A percentile compares a stretch with the other conserved stretches of the same genome.
These are phyloP conservation scores for Phylloboletellus chloephorus DNA, from an alignment of 1,284 basidiomycete genomes.

Conservation along the genomic window DNA sequence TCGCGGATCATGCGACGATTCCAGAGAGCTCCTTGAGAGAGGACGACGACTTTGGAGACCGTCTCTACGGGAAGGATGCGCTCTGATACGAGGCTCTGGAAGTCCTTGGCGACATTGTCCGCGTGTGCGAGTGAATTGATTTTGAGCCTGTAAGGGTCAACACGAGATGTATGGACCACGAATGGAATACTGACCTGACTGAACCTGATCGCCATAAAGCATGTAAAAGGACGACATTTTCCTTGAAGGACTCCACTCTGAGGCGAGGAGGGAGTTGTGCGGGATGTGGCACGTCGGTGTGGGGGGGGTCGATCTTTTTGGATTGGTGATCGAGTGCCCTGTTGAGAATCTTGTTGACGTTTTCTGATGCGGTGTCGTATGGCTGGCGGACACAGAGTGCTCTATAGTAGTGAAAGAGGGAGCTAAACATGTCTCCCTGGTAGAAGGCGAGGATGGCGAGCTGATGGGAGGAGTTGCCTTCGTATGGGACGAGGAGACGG, in stretches of 20 bases:
- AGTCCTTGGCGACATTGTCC: slow-evolving; percentile 47
- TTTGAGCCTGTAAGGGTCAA: slow-evolving; percentile 16
- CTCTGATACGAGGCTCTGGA: slow-evolving; percentile 55
- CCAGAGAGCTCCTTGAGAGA: slow-evolving; percentile 77
- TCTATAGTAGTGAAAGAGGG: slow-evolving; percentile 85
- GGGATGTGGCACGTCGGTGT: slow-evolving; percentile 27
- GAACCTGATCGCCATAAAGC: slow-evolving; percentile 60
- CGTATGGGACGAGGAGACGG: slow-evolving; percentile 69
- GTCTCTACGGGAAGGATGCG: slow-evolving; percentile 72
- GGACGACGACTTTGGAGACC: slow-evolving; percentile 71
- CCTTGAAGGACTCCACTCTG: slow-evolving; percentile 60
- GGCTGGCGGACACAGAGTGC: slow-evolving; percentile 84
- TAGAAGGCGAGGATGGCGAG: slow-evolving; percentile 90
- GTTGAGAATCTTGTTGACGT: slow-evolving; percentile 68
- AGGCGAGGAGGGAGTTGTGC: slow-evolving; percentile 37
- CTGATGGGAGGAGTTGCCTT: slow-evolving; percentile 91
- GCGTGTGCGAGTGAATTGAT: slow-evolving; percentile 25
- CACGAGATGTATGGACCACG: not conserved
- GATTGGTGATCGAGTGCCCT: slow-evolving; percentile 56
- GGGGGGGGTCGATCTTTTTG: slow-evolving; percentile 39
- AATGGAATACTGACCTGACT: slow-evolving; percentile 48
- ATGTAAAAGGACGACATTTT: slow-evolving; percentile 67
- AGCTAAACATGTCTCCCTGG: slow-evolving; percentile 74
- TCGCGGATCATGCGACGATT: slow-evolving; percentile 68
- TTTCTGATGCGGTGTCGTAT: slow-evolving; percentile 84